Conservation (phyloP, 257 asterid species). For the Nicotiana otophora region DNA sequence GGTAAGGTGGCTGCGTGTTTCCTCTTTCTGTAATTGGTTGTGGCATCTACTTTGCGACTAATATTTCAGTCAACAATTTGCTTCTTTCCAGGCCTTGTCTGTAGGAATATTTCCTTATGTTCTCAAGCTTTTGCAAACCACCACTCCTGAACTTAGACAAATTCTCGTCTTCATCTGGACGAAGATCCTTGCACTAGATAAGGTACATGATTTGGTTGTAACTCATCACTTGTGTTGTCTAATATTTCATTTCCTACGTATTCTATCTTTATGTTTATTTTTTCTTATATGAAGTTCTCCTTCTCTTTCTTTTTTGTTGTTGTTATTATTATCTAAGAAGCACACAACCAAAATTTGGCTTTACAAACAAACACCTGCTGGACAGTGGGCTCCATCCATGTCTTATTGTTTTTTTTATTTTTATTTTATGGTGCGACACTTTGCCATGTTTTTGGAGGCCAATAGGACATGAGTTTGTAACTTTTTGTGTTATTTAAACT, state of each 20-base stretch:
- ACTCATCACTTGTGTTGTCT: background rate
- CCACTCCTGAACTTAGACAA: constrained; percentile 92
- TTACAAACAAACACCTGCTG: background rate
- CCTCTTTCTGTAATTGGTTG: background rate
- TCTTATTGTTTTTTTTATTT: background rate
- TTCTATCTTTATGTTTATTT: background rate
- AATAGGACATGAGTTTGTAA: background rate
- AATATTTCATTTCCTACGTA: background rate
- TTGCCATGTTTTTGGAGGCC: background rate
- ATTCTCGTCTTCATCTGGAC: constrained; percentile 99
- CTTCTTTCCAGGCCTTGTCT: constrained; percentile 71
- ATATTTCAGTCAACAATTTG: background rate
- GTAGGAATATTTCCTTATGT: constrained; percentile 99
- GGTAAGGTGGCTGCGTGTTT: constrained; percentile 35
- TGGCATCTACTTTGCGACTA: background rate
- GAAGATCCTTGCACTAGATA: constrained; percentile 92
- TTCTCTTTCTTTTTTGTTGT: background rate
- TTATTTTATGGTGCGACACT: background rate
- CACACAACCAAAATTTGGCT: background rate
- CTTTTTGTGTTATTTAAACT: background rate
- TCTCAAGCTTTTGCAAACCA: constrained; percentile 88
- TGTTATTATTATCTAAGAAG: background rate
- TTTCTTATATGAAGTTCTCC: background rate
- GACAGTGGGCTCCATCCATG: background rate
- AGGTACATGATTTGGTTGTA: constrained; percentile 39